These are phyloP conservation scores for Terana coerulea DNA, from an alignment of 768 basidiomycete genomes.

Conservation along the genomic window DNA sequence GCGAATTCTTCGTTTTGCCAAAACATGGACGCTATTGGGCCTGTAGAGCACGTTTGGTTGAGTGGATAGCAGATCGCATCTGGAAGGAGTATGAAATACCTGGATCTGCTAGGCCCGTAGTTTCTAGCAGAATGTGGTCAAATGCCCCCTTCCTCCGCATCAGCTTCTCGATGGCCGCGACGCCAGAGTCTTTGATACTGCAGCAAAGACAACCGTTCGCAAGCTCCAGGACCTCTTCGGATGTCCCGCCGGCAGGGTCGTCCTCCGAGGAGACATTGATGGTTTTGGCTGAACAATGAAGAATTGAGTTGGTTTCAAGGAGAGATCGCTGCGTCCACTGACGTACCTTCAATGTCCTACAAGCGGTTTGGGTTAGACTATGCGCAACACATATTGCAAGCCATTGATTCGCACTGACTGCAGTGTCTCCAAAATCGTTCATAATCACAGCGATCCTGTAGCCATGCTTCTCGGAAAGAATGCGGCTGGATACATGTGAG, in stretches of 20 bases:
- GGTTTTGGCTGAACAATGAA: conserved; percentile 64
- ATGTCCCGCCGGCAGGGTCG: conserved; percentile 57
- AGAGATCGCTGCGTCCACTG: not conserved
- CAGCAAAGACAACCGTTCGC: conserved; percentile 99
- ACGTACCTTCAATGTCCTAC: conserved; percentile 90
- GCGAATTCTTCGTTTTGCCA: conserved; percentile 86
- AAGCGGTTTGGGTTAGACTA: not conserved
- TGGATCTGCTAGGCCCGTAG: conserved; percentile 95
- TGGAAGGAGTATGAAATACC: conserved; percentile 41
- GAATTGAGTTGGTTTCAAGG: not conserved
- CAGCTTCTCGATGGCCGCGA: conserved; percentile 90
- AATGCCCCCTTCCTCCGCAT: conserved; percentile 85
- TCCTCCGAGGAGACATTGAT: conserved; percentile 75
- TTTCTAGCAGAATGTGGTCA: conserved; percentile 94
- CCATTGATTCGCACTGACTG: conserved; percentile 45
- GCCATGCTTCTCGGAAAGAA: conserved; percentile 90
- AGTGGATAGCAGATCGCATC: not conserved
- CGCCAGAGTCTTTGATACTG: conserved; percentile 91
- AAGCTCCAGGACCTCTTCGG: conserved; percentile 87
- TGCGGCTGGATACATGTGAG: conserved; percentile 47
- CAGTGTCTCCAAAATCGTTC: conserved; percentile 97
- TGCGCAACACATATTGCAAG: conserved; percentile 7
- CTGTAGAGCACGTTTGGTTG: conserved; percentile 31
- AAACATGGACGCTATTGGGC: conserved; percentile 84
- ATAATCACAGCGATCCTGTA: conserved; percentile 97